Evolutionary conservation across 2,329 filamentous ascomycete genomes (phyloP).

Genomic region (Alternaria atra): DNA sequence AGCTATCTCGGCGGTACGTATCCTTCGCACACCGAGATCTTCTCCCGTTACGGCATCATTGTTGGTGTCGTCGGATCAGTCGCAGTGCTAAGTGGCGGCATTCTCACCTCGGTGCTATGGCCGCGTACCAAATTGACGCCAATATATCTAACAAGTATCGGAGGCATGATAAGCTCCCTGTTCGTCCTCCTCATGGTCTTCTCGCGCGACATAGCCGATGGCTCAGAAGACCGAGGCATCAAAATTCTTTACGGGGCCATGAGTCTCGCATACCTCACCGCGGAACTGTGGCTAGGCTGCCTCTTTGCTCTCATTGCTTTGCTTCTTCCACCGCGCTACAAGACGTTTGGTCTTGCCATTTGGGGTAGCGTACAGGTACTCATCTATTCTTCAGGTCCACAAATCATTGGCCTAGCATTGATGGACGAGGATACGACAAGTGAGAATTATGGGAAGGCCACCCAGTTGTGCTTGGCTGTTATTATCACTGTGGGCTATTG

Average conservation of each 20-base stretch:
- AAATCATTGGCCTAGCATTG: neutral
- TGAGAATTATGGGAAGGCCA: neutral
- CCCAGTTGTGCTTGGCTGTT: neutral
- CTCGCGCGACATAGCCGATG: neutral
- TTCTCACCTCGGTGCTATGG: neutral
- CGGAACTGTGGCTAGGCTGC: neutral
- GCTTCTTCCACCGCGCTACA: neutral
- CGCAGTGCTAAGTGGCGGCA: neutral
- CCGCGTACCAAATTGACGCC: neutral
- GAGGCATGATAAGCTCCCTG: neutral
- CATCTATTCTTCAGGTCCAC: neutral
- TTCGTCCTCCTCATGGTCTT: conserved; percentile 4
- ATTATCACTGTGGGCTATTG: neutral
- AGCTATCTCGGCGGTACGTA: neutral
- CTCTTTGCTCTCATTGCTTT: conserved; percentile 1
- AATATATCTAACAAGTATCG: neutral
- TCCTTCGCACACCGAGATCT: neutral
- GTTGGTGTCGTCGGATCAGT: neutral
- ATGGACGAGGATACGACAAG: neutral
- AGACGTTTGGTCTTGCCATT: neutral
- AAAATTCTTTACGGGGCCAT: neutral
- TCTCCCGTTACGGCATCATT: neutral
- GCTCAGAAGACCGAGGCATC: neutral
- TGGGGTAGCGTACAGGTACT: conserved; percentile 3
- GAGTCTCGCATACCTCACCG: neutral